Base-by-base conservation (phyloP, 1,284 basidiomycete genomes). In the Cryptococcus sp. region DNA sequence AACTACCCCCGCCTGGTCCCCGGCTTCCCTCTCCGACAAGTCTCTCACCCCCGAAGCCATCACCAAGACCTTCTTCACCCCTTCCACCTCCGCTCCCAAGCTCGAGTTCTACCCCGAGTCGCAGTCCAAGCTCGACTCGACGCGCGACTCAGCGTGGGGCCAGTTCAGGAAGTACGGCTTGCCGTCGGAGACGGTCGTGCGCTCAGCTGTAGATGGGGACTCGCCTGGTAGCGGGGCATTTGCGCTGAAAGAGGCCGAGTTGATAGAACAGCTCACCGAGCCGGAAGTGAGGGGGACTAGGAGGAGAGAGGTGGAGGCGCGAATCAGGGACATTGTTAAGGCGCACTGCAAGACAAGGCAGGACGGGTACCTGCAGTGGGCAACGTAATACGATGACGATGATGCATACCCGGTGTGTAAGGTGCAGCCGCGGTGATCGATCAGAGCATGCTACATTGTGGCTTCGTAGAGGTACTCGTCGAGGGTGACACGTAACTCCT, bases 391-490 rank as follows among this genome's bases (percentile, higher is more conserved):
- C 9, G 8, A 46, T 20, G 43, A 40, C 28, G 38, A 28, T 21
- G 35, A 35, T 48, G 35, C 38, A 51, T 36, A 12, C 35, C 36
- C 16, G 9, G 18, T 37, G 42, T 47, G 46, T 36, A 57, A 39
- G 40, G 20, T 50, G 11, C 50, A 49, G 12, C 38, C 38, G 33
- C 39, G 18, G 47, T 33, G 38, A 36, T 24, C 37, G 15, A 13
- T 11, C 46, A 18, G 1, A 12, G 24, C 35, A 50, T 46, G n/a
- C 47, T 56, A 70, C 52, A 57, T 58, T 1, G 50, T 53, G 23
- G 73, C 67, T 57, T 91, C 88, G 83, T 87, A 91, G 61, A 91
- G 74, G 49, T 89, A 72, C 63, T 90, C 88, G 61, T 84, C 81
- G 47, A 91, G 66, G 0, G 82, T 79, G 23, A 91, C 78, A 6